Conservation (phyloP, 2,329 filamentous ascomycete genomes). For the Calonectria hongkongensis region DNA sequence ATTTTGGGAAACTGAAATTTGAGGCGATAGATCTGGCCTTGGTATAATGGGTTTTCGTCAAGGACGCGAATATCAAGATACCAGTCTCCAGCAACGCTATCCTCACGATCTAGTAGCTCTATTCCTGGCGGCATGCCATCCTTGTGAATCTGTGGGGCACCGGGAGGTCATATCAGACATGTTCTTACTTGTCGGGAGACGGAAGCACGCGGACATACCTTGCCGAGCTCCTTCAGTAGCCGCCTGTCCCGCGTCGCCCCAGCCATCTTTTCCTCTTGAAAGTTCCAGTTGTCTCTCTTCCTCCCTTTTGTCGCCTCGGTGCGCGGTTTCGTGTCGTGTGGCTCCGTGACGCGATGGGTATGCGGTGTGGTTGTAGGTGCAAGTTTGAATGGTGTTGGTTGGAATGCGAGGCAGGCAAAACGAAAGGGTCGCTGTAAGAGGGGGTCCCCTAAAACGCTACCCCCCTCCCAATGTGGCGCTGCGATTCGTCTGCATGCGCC, state of each 20-base stretch:
- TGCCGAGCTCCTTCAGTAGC: conserved; percentile 75
- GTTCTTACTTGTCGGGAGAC: not conserved
- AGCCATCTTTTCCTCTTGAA: conserved; percentile 56
- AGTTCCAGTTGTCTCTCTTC: not conserved
- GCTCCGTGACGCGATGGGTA: conserved; percentile 11
- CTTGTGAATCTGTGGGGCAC: conserved; percentile 68
- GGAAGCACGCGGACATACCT: conserved; percentile 62
- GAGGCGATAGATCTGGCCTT: conserved; percentile 85
- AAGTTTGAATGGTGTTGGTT: conserved; percentile 27
- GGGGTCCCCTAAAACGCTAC: conserved; percentile 16
- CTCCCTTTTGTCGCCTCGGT: conserved; percentile 16
- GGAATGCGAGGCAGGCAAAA: conserved; percentile 20
- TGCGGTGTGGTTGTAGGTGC: conserved; percentile 32
- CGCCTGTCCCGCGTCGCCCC: conserved; percentile 73
- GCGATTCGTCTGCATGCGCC: conserved; percentile 17
- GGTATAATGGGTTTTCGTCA: conserved; percentile 92
- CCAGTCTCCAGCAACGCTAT: conserved; percentile 86
- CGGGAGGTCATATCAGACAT: conserved; percentile 46
- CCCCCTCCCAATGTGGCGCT: conserved; percentile 17
- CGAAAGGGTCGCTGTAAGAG: conserved; percentile 6
- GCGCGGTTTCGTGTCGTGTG: conserved; percentile 1
- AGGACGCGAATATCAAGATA: conserved; percentile 92
- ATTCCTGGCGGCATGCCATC: conserved; percentile 80
- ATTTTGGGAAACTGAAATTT: conserved; percentile 89
- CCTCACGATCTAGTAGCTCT: conserved; percentile 85